Base-by-base conservation (phyloP, 495 filamentous ascomycete species). In the Aspergillus baeticus region DNA sequence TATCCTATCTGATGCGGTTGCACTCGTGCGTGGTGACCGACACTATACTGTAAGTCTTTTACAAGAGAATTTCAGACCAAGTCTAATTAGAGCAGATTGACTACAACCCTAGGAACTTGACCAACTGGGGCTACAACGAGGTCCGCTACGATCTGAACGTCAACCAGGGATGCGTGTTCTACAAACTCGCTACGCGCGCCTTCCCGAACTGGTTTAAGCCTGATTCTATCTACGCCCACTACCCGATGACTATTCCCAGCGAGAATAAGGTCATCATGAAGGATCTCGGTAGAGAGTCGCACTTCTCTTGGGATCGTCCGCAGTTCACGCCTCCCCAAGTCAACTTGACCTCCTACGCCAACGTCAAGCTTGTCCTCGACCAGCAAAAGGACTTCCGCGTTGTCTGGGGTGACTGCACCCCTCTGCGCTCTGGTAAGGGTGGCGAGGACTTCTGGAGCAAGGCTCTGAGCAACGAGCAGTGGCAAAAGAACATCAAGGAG, bases 221-320 rank as follows among this genome's bases (percentile, higher is more conserved):
- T 26, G 87, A 94, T 70, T 92, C 88, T 1, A 84, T 92, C 55
- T 95, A 94, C 57, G 89, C 89, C n/a, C 88, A 91, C 62, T 94
- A 89, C 64, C 91, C 91, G 5, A 88, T 96, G 83, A 90, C 88
- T 6, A 85, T 88, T 21, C 87, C 88, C 10, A 62, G 70, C 29
- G 90, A 94, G 69, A 94, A 88, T 61, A 69, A 75, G 37, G 84
- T 83, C 62, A 93, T 95, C 59, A 79, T 87, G 65, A 88, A 84
- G 61, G 73, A 80, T 50, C 81, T 95, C n/a, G 83, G 84, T 43
- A 79, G 84, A 44, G 87, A 82, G 49, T 76, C 86, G 33, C 76
- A 90, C 55, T 95, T 90, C 70, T 85, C 83, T 60, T 96, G 81
- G 48, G 83, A 86, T 15, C 74, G 77, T 0, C 91, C 91, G 2